A percentile compares a stretch with the other conserved stretches of the same genome.
Evolutionary conservation across 306 rosid species (phyloP).

Genomic region (Prosopis cineraria): DNA sequence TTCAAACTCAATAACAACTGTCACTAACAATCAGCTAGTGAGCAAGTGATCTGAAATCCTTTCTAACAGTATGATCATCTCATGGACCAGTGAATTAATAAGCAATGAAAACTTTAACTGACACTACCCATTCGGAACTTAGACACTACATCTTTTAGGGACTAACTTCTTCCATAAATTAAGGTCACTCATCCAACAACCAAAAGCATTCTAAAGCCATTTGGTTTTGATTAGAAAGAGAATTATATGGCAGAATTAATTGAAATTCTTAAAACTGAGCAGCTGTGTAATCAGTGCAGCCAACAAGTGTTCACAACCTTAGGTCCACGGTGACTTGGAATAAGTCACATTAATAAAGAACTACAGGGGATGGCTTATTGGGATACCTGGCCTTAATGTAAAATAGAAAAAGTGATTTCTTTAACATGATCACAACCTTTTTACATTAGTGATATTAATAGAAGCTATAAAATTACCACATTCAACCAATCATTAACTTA

Average conservation of each 20-base stretch:
- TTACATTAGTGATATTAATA: background rate
- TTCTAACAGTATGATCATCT: conserved; percentile 23
- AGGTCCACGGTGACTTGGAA: conserved; percentile 3
- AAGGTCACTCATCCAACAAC: conserved; percentile 16
- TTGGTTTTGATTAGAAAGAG: conserved; percentile 4
- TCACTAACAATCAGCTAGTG: conserved; percentile 11
- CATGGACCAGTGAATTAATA: conserved; percentile 39
- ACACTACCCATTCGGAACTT: conserved; percentile 6
- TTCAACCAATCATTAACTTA: conserved; percentile 8
- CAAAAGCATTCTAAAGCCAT: conserved; percentile 12
- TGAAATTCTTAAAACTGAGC: background rate
- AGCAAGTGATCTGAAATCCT: conserved; percentile 30
- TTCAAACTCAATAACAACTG: background rate
- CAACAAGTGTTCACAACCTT: conserved; percentile 10
- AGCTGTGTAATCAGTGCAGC: background rate
- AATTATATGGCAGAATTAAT: conserved; percentile 7
- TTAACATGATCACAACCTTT: too few relatives aligned
- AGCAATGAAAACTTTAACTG: conserved; percentile 23
- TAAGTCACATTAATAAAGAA: conserved; percentile 16
- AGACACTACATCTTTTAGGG: background rate
- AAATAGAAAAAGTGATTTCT: too few relatives aligned
- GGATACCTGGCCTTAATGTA: too few relatives aligned
- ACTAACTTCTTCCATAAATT: conserved; percentile 25
- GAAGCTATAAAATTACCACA: conserved; percentile 14
- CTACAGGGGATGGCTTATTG: conserved; percentile 21